phyloP scores from a whole-genome alignment of 495 filamentous ascomycete species.

The Geopyxis carbonaria region DNA sequence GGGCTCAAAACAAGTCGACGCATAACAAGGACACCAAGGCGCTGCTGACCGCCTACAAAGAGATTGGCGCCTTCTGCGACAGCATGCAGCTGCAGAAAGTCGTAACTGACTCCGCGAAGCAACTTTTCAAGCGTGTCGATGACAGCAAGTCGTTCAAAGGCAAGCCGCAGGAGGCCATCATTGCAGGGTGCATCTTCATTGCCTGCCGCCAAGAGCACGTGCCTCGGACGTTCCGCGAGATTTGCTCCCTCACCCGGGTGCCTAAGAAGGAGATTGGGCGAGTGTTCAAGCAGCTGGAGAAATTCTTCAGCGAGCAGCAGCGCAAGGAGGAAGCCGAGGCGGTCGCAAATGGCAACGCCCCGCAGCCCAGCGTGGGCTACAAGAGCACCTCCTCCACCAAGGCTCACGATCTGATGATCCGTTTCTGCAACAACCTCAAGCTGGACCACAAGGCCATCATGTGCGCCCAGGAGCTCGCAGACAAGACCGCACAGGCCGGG shows the following conservation, averaged over 20 bases:
- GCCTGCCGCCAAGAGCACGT: slow-evolving; percentile 80
- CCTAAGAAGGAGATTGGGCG: slow-evolving; percentile 93
- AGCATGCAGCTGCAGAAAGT: slow-evolving; percentile 61
- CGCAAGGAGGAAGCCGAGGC: slow-evolving; percentile 36
- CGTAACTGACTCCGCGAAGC: slow-evolving; percentile 73
- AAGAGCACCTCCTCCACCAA: slow-evolving; percentile 61
- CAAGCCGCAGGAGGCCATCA: slow-evolving; percentile 83
- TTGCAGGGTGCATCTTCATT: slow-evolving; percentile 93
- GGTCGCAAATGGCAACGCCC: slow-evolving; percentile 34
- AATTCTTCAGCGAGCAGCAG: slow-evolving; percentile 54
- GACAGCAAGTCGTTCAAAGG: slow-evolving; percentile 87
- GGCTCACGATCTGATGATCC: slow-evolving; percentile 67
- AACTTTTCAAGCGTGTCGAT: slow-evolving; percentile 82
- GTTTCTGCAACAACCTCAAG: slow-evolving; percentile 70
- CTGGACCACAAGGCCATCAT: slow-evolving; percentile 50
- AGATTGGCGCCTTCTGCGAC: slow-evolving; percentile 78
- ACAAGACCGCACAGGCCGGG: slow-evolving; percentile 51
- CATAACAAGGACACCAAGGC: slow-evolving; percentile 64
- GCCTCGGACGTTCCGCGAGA: slow-evolving; percentile 79
- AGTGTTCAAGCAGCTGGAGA: slow-evolving; percentile 82
- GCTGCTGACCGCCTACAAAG: slow-evolving; percentile 65
- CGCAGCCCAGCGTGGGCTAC: slow-evolving; percentile 32
- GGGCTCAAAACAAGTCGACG: slow-evolving; percentile 70
- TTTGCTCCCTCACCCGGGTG: slow-evolving; percentile 81
- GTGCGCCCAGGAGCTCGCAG: slow-evolving; percentile 55